Evolutionary conservation across 1,284 basidiomycete species (phyloP), one percentile per base, ranked within the genome.

Genomic region (Cutaneotrichosporon sp.): DNA sequence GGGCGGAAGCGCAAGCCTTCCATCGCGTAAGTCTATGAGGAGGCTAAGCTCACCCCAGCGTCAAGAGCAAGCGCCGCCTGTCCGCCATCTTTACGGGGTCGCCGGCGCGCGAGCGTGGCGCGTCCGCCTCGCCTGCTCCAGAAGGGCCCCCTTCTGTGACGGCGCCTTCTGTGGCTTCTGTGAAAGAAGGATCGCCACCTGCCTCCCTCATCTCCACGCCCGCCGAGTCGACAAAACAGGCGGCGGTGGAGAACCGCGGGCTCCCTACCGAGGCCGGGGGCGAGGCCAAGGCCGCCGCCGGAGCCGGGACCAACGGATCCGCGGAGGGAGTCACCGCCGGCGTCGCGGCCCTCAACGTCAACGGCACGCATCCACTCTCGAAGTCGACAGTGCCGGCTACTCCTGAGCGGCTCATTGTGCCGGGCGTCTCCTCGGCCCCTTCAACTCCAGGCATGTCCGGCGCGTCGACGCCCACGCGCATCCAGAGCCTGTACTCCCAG

Each of bases 401-500:
- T 7, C 47, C 27, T 13, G 27, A n/a, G 24, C 16, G 25, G 47
- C 47, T 27, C 25, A 14, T 9, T 14, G 24, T 25, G 22, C 22
- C 47, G 6, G 16, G 13, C n/a, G 27, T 27, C 16, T 14, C 27
- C 6, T n/a, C 45, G 7, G 45, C 27, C 16, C n/a, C 31, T 3
- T 49, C 33, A 24, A 49, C 55, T 16, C 33, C 34, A 22, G 52
- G 52, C 24, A 24, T 68, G 14, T 74, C 75, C 0, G 71, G 70
- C 16, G 57, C 69, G 7, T 67, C 73, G 2, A 73, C 74, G 8
- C 72, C 72, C 3, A 66, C 68, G 9, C 58, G 63, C n/a, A 52
- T 54, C 38, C 29, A 36, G 29, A 62, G 46, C 55, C 34, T 78
- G 60, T 80, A 77, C 64, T 75, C 76, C 16, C 73, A 76, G 52